Evolutionary conservation across 306 rosid species (phyloP).

Genomic region (Vigna mungo): DNA sequence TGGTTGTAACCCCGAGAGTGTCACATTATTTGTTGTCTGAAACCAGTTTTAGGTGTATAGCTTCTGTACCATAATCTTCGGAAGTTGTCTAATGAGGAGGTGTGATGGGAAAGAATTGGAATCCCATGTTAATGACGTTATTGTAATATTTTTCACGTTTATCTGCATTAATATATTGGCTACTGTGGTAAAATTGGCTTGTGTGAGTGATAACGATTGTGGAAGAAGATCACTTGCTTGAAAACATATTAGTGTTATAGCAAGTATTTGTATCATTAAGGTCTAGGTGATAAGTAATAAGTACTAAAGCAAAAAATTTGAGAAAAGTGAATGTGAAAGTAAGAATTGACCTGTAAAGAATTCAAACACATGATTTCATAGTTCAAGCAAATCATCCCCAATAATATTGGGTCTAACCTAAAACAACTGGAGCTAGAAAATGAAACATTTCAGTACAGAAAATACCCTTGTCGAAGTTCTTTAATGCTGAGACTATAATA

Average conservation of each 20-base stretch:
- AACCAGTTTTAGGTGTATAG: background rate
- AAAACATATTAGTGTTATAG: background rate
- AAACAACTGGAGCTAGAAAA: background rate
- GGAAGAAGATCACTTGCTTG: background rate
- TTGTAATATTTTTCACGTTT: background rate
- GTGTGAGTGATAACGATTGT: slow-evolving; percentile 3
- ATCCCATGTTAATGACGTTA: slow-evolving; percentile 22
- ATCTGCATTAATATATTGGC: background rate
- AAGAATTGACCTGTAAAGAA: background rate
- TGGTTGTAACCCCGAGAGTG: slow-evolving; percentile 2
- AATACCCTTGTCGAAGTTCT: background rate
- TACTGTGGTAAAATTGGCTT: slow-evolving; percentile 14
- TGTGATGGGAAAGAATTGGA: slow-evolving; percentile 9
- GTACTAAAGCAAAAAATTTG: background rate
- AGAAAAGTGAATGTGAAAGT: slow-evolving; percentile 16
- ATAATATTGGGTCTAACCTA: background rate
- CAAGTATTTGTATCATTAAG: background rate
- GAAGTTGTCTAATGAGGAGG: slow-evolving; percentile 1
- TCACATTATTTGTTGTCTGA: slow-evolving; percentile 23
- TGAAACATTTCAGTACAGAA: background rate
- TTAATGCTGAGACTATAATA: slow-evolving; percentile 9
- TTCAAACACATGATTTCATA: background rate
- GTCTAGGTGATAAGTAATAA: background rate
- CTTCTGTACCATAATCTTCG: slow-evolving; percentile 8
- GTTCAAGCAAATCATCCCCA: slow-evolving; percentile 1